Evolutionary conservation across 2,329 filamentous ascomycete genomes (phyloP), one percentile per base, ranked within the genome.

Genomic region (Allantophomopsis lycopodina): DNA sequence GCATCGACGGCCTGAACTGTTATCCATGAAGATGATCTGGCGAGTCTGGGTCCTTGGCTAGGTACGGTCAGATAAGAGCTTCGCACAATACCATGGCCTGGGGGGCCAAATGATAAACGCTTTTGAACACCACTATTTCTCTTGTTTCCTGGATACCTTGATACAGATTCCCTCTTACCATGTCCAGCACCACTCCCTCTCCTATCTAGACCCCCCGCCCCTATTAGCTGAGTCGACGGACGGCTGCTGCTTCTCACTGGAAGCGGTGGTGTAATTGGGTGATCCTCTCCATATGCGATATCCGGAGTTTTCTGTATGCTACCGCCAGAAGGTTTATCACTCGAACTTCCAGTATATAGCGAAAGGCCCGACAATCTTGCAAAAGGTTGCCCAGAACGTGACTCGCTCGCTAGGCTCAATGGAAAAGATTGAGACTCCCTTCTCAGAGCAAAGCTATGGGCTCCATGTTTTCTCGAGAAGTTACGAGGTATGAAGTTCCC

Each of bases 131-230:
- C 23, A 28, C 23, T 28, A 10, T 3, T 28, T 12, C 23, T 28
- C 23, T 8, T 28, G 23, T 8, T 28, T 28, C 36, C 38, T 12
- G 46, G 44, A 5, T 44, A 37, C 3, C 42, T 48, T 3, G 43
- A 47, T 5, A 47, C 44, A 7, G 48, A 47, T 30, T 45, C 37
- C 30, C 42, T 41, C 20, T 37, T 33, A 14, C 50, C 50, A 36
- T 55, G 50, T 2, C 48, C 48, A 38, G 50, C 40, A 3, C 48
- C 51, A 36, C 46, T 47, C 7, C 36, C 23, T 13, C 44, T 43
- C 16, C 43, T 35, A 31, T 44, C 42, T 7, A 46, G 16, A 14
- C 40, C 23, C n/a, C 46, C 37, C 13, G 48, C 43, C 36, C 41
- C 39, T 1, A 49, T 44, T 20, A 47, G 44, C n/a, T 50, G 41